These are phyloP conservation scores for Lactuca sativa DNA, from an alignment of 129 eudicot genomes.

Conservation along the genomic window DNA sequence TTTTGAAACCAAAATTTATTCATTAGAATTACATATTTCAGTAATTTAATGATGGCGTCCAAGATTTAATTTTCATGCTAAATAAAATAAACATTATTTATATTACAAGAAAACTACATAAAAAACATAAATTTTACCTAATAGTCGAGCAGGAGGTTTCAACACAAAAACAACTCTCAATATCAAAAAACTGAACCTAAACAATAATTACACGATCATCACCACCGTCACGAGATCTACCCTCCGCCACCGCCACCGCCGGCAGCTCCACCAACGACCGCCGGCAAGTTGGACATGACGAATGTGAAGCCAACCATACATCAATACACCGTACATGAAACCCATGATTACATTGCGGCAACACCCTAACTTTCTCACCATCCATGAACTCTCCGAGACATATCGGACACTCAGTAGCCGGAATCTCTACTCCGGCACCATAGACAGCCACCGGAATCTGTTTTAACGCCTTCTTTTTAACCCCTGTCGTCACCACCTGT, in stretches of 20 bases:
- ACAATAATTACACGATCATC: constrained; percentile 4
- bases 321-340: constrained; percentile 73
- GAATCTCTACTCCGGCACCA: constrained; percentile 39
- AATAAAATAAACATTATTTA: neutral
- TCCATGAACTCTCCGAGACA: constrained; percentile 75
- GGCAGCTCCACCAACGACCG: constrained; percentile 48
- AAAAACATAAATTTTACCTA: neutral
- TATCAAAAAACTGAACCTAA: neutral
- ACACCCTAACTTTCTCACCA: constrained; percentile 67
- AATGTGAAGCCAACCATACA: constrained; percentile 65
- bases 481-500: constrained; percentile 40
- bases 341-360: constrained; percentile 72
- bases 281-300: constrained; percentile 86
- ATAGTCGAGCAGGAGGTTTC: neutral
- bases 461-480: constrained; percentile 47
- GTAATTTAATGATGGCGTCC: neutral
- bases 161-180: constrained; percentile 10
- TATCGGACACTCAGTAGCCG: constrained; percentile 63
- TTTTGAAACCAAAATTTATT: no score
- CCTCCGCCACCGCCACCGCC: constrained; percentile 41
- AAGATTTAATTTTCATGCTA: neutral
- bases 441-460: constrained; percentile 63
- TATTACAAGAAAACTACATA: constrained; percentile 1
- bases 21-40: no score
- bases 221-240: constrained; percentile 18